Conservation (phyloP, 306 rosid genomes). For the Pterocarpus macrocarpus region DNA sequence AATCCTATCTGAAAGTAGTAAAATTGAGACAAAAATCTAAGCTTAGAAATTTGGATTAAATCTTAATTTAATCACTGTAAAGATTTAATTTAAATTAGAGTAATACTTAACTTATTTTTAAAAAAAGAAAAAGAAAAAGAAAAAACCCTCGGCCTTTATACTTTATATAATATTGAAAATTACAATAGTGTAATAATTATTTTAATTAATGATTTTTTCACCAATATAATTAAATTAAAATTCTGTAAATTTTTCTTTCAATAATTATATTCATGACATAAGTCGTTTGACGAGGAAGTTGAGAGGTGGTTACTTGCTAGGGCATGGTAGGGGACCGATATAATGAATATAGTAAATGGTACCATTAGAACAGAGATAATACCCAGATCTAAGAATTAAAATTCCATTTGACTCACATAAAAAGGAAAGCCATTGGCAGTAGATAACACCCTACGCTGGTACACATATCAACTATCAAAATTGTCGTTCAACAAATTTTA, state of each 20-base stretch:
- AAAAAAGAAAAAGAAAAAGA: background rate
- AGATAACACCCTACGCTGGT: constrained; percentile 8
- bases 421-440: background rate
- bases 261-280: background rate
- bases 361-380: background rate
- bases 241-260: background rate
- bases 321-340: constrained; percentile 17
- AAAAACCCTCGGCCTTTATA: too few relatives aligned
- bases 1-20: background rate
- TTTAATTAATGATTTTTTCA: background rate
- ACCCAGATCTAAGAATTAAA: background rate
- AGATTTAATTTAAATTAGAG: too few relatives aligned
- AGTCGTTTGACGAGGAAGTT: constrained; percentile 14
- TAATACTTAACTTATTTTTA: background rate
- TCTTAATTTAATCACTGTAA: background rate
- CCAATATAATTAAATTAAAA: background rate
- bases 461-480: background rate
- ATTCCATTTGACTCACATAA: constrained; percentile 25
- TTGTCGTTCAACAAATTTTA: constrained; percentile 31
- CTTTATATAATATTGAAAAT: background rate
- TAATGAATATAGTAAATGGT: background rate
- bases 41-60: background rate
- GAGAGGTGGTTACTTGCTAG: constrained; percentile 20
- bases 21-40: background rate
- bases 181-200: background rate